phyloP scores from a whole-genome alignment of 2,329 filamentous ascomycete genomes.

The Clonostachys rhizophaga region DNA sequence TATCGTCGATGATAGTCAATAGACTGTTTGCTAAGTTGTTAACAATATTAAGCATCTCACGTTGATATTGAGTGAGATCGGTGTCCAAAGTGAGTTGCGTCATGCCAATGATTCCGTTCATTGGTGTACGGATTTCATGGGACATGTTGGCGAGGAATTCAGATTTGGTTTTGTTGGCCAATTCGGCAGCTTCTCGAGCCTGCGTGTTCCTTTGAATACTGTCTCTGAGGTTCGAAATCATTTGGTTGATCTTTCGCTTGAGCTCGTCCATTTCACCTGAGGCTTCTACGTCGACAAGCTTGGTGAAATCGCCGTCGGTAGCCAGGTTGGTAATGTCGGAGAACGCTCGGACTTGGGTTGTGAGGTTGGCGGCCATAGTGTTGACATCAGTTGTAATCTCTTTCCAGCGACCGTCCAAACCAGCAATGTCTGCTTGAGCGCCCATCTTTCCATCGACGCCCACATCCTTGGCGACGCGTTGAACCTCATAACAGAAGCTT shows the following conservation, averaged over 20 bases:
- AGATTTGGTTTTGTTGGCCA: conserved; percentile 97
- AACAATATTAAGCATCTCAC: conserved; percentile 98
- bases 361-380: conserved; percentile 78
- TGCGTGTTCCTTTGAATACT: conserved; percentile 96
- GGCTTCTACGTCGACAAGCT: conserved; percentile 93
- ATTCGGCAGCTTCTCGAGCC: conserved; percentile 89
- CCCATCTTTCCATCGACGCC: conserved; percentile 98
- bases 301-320: conserved; percentile 95
- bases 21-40: conserved; percentile 95
- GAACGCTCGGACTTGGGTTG: conserved; percentile 95
- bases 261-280: conserved; percentile 99
- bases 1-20: conserved; percentile 91
- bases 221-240: conserved; percentile 93
- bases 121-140: conserved; percentile 94
- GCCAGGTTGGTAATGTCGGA: conserved; percentile 98
- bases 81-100: conserved; percentile 94
- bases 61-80: conserved; percentile 88
- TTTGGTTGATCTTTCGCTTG: conserved; percentile 98
- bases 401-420: conserved; percentile 92
- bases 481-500: conserved; percentile 93
- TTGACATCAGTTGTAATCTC: conserved; percentile 97
- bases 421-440: conserved; percentile 90
- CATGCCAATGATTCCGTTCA: conserved; percentile 98
- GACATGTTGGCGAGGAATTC: conserved; percentile 99
- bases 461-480: conserved; percentile 92